Conservation (phyloP, 2,329 filamentous ascomycete species). For the Trichoderma polysporum region DNA sequence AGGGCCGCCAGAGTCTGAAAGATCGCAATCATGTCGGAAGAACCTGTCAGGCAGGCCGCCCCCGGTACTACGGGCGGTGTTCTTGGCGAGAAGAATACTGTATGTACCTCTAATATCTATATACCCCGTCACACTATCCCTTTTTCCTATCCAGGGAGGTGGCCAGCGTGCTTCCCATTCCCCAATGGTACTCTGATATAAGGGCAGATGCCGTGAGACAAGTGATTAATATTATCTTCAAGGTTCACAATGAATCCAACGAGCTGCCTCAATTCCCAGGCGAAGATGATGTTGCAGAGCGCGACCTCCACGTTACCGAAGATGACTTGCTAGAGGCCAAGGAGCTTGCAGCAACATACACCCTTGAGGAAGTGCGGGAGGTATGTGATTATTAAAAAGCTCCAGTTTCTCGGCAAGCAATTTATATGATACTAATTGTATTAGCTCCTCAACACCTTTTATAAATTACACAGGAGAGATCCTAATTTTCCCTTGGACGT, state of each 20-base stretch:
- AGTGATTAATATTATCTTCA: background rate
- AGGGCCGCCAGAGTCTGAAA: background rate
- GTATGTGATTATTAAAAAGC: conserved; percentile 22
- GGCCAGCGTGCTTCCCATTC: background rate
- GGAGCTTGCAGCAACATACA: conserved; percentile 37
- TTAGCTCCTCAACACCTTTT: conserved; percentile 10
- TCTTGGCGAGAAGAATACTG: background rate
- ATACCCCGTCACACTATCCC: background rate
- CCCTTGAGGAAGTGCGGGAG: conserved; percentile 35
- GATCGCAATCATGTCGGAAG: background rate
- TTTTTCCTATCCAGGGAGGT: background rate
- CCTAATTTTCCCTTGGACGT: conserved; percentile 40
- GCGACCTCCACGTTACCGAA: conserved; percentile 35
- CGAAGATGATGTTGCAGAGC: conserved; percentile 2
- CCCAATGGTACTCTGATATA: background rate
- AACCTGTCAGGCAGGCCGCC: background rate
- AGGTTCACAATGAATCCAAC: background rate
- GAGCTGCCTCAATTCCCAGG: background rate
- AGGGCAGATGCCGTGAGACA: background rate
- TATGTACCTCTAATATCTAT: background rate
- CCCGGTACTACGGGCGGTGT: background rate
- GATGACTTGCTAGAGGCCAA: conserved; percentile 47
- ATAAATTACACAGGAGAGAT: conserved; percentile 34
- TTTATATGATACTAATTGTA: background rate
- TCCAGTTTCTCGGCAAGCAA: background rate